Evolutionary conservation across 164 flowering plant species (phyloP), one percentile per base, ranked within the genome.

Genomic region (Sextonia rubra): DNA sequence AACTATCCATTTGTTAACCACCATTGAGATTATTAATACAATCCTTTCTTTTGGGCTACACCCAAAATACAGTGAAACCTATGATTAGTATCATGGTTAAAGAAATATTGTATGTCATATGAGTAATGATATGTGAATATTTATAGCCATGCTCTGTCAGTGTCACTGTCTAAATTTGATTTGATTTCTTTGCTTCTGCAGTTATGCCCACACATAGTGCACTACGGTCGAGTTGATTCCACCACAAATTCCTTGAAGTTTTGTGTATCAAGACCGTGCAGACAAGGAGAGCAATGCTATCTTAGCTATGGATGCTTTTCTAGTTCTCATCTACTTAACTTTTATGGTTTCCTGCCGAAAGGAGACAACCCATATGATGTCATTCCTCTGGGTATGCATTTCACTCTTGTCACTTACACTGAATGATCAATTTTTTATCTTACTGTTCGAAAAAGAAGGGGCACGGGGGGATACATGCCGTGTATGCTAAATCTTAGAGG

Each of bases 261-360:
- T 71, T 79, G 86, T 69, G 64, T 91, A 56, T 88, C 97, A 70
- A 90, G 93, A 72, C 90, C 97, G 25, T 91, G 97, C 80, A 68
- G 68, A 65, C 74, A 64, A 64, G 98, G 97, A 49, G 90, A 92
- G 71, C 87, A 94, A 66, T 91, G 97, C 76, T 91, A 68, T 80
- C 91, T 92, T 66, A 88, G 92, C 78, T 94, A 90, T 77, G 98
- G 98, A 66, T 85, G 83, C 56, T 85, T 83, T 71, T 82, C 98
- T 70, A 82, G 86, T 74, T 88, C 95, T 60, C 97, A 94, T 85
- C 84, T 92, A 18, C 66, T 94, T 60, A 92, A 89, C 49, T 94
- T 94, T 78, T 94, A 94, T 75, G 98, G 97, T 56, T 94, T 94
- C 78, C 27, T 89, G 56, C 91, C 97, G 20, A 81, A 84, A 84